Evolutionary conservation across 768 basidiomycete genomes (phyloP).

Genomic region (Brasilioporus rufonigricans): DNA sequence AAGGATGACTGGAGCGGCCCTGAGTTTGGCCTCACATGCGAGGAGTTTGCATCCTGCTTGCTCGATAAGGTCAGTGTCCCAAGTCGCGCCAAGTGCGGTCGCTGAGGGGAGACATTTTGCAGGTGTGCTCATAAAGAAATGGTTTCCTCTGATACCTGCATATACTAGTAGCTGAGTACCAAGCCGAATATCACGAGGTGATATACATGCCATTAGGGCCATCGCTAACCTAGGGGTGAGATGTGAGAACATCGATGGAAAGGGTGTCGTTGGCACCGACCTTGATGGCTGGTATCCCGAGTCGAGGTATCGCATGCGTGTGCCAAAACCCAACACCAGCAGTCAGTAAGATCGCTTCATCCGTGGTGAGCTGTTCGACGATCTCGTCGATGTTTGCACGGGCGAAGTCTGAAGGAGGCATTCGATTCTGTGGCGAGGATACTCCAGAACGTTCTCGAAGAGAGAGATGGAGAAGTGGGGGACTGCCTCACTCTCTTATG

Average conservation of each 20-base stretch:
- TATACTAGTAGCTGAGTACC: not conserved
- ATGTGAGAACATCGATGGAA: not conserved
- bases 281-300: conserved; percentile 73
- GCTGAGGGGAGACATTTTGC: conserved; percentile 76
- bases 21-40: conserved; percentile 68
- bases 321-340: conserved; percentile 81
- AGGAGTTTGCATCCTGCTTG: conserved; percentile 62
- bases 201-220: conserved; percentile 65
- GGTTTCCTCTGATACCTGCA: conserved; percentile 63
- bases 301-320: conserved; percentile 59
- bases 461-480: conserved; percentile 5
- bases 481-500: conserved; percentile 5
- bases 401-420: conserved; percentile 71
- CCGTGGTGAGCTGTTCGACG: conserved; percentile 64
- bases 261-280: conserved; percentile 26
- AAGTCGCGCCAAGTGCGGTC: conserved; percentile 75
- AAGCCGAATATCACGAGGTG: not conserved
- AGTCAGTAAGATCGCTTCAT: conserved; percentile 70
- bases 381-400: conserved; percentile 59
- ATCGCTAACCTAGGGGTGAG: conserved; percentile 58
- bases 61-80: conserved; percentile 63
- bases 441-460: not conserved
- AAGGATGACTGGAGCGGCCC: conserved; percentile 67
- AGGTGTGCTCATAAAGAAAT: conserved; percentile 79
- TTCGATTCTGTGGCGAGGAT: conserved; percentile 21